Evolutionary conservation across 1,284 basidiomycete genomes (phyloP), one percentile per base, ranked within the genome.

Genomic region (Ganoderma resinaceum): DNA sequence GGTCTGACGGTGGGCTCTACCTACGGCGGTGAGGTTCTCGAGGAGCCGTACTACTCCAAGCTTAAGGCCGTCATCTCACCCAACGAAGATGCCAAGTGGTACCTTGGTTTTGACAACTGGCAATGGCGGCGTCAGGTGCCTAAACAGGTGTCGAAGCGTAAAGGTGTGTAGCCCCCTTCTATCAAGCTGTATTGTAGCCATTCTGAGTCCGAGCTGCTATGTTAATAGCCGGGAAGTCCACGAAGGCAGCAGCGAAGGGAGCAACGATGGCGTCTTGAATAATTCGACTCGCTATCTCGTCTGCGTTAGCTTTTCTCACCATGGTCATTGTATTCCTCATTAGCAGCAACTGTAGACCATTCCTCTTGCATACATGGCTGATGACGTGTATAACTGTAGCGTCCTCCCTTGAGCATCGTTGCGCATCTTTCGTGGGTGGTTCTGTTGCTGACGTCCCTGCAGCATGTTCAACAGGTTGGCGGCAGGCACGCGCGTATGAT

Each of bases 51-150:
- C 55, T 33, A 57, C 31, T 31, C 55, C n/a, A 57, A 57, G 31
- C 55, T 57, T 9, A 57, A 57, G 55, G 55, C 55, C 1, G 12
- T 57, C 31, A 8, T 57, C 55, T 57, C 55, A 8, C 55, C 55
- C n/a, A 57, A 57, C 55, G 55, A 57, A 33, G 55, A 57, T 18
- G 55, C 55, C 4, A 57, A 20, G 55, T 57, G 55, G 55, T 57
- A 57, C 33, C 55, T 57, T 3, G 29, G 26, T 7, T 31, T 20
- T 7, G 23, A 57, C 12, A 20, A 57, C 9, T 33, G 55, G 55
- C 8, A 33, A n/a, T 57, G 55, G 55, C 42, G 42, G 42, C 29
- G 55, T 33, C 29, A n/a, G 33, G 55, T 26, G 31, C 46, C 49
- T 11, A 52, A 52, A 52, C 20, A 20, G 18, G 31, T 37, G 8